Evolutionary conservation across 2,329 filamentous ascomycete species (phyloP).

Genomic region (Diaporthe ilicicola): DNA sequence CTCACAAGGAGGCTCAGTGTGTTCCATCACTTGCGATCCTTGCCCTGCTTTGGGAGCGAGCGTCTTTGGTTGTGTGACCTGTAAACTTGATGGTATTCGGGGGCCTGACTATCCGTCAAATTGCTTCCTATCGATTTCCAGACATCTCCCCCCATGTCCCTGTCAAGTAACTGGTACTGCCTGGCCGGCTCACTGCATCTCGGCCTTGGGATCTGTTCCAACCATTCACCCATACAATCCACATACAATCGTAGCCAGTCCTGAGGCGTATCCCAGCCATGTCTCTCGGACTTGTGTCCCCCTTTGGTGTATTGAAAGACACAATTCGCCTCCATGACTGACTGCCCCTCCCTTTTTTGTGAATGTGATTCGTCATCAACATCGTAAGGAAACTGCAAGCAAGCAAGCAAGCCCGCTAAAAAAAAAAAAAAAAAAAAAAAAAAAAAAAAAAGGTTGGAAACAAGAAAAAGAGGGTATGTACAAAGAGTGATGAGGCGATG

Average conservation of each 20-base stretch:
- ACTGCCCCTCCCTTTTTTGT: too few relatives aligned
- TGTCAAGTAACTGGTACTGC: constrained; percentile 7
- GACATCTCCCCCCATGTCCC: background rate
- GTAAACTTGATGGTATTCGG: constrained; percentile 18
- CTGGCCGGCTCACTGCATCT: constrained; percentile 21
- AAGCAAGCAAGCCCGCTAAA: background rate
- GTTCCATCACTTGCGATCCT: constrained; percentile 13
- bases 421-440: background rate
- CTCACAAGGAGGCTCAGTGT: background rate
- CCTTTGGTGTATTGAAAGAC: constrained; percentile 25
- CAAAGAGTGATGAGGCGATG: constrained; percentile 9
- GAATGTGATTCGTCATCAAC: constrained; percentile 29
- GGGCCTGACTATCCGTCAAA: constrained; percentile 22
- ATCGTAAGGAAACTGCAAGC: constrained; percentile 8
- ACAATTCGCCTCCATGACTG: constrained; percentile 21
- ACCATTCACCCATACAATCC: background rate
- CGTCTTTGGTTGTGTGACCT: background rate
- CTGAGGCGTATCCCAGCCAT: constrained; percentile 11
- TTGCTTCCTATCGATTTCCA: constrained; percentile 18
- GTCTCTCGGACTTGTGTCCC: constrained; percentile 31
- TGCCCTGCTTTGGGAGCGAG: background rate
- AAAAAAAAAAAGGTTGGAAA: background rate
- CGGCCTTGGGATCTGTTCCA: constrained; percentile 1
- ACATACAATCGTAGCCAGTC: constrained; percentile 19
- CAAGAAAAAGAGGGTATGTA: constrained; percentile 5